Evolutionary conservation across 768 basidiomycete species (phyloP), one percentile per base, ranked within the genome.

Genomic region (Boletus coccyginus): DNA sequence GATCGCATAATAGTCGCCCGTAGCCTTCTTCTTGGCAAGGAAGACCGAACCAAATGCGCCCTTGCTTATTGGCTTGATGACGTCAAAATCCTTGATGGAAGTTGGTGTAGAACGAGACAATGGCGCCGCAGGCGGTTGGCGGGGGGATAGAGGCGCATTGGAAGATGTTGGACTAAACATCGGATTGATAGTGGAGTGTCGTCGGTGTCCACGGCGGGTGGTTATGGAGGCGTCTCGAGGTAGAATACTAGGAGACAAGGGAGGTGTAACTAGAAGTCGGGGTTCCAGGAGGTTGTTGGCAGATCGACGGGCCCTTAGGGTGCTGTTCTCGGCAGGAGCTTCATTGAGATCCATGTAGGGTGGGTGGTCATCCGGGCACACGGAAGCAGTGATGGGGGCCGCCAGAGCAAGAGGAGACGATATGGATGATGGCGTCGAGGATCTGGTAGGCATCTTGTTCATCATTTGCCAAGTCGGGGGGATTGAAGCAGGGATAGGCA

Each of bases 31-130:
- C 79, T 96, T 98, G 42, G 97, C 92, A 50, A 99, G 81, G 73
- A 97, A 99, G 52, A 99, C 97, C 10, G 94, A 94, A 16, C 97
- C 97, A 70, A 99, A 98, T 2, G 97, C 97, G 51, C 97, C 97
- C 69, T 98, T 98, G 71, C 91, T 94, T 70, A 99, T 99, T 4
- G 97, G 97, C 73, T 99, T 99, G 79, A 99, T 96, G 68, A 99
- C 87, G 67, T 98, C 96, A 65, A 99, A 99, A 71, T 99, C 97
- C 72, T 94, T 98, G 75, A 98, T 98, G 7, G 95, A 96, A 5
- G 95, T 89, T 2, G 92, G 85, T 12, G 85, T 86, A 17, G 90
- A 84, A 27, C 93, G 83, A 33, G 92, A 81, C 39, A 90, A 73
- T 1, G 94, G 91, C 2, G 86, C 87, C 8, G 82, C 78, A 6